Conservation (phyloP, 805 yeast species). For the Candida nanaspora region DNA sequence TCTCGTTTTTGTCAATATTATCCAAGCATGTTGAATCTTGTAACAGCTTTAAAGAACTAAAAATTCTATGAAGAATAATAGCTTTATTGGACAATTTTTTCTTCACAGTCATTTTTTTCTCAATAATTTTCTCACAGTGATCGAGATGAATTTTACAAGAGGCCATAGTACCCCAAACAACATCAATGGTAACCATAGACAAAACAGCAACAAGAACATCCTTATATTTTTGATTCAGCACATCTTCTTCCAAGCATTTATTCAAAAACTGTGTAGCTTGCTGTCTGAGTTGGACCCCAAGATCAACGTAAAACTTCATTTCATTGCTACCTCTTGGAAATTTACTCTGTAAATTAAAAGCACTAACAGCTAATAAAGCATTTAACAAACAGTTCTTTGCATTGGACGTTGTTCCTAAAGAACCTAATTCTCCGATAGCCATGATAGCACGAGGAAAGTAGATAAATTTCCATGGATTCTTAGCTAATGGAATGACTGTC, state of each 20-base stretch:
- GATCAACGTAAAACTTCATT: constrained; percentile 61
- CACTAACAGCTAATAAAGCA: constrained; percentile 74
- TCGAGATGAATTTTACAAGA: constrained; percentile 71
- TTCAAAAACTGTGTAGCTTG: constrained; percentile 69
- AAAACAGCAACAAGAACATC: constrained; percentile 77
- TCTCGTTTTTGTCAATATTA: constrained; percentile 25
- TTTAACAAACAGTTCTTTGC: constrained; percentile 74
- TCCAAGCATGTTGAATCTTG: constrained; percentile 66
- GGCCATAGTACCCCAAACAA: constrained; percentile 87
- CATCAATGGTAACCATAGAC: constrained; percentile 82
- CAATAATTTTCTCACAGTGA: constrained; percentile 70
- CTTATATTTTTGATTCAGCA: constrained; percentile 61
- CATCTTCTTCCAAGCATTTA: constrained; percentile 46
- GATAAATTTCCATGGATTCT: constrained; percentile 85
- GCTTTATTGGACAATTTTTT: constrained; percentile 71
- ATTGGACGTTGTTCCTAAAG: constrained; percentile 64
- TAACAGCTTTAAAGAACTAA: constrained; percentile 63
- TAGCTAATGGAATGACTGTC: constrained; percentile 59
- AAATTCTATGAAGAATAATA: constrained; percentile 66
- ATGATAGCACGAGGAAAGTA: constrained; percentile 76
- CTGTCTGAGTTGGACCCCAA: constrained; percentile 67
- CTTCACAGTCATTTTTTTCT: constrained; percentile 58
- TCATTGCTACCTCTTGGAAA: constrained; percentile 59
- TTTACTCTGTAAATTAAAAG: constrained; percentile 71
- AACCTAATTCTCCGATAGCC: constrained; percentile 76